phyloP scores from a whole-genome alignment of 75 land plant genomes.

The Chamaecyparis obtusa region DNA sequence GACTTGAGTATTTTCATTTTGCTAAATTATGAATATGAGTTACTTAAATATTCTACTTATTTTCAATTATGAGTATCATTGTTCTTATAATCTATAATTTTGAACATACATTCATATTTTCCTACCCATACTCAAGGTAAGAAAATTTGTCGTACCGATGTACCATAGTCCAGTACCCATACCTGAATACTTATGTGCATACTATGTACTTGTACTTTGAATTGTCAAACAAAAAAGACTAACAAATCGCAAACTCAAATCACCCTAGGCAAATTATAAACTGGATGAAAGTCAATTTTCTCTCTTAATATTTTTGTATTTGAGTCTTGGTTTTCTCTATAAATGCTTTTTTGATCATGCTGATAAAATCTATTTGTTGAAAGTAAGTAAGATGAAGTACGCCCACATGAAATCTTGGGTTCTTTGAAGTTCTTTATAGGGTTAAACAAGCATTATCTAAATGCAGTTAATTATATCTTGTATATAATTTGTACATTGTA shows the following conservation, averaged over 20 bases:
- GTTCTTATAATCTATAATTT: no score
- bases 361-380: background rate
- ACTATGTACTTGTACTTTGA: background rate
- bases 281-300: background rate
- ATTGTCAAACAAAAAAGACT: background rate
- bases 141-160: no score
- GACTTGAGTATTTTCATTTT: no score
- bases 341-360: background rate
- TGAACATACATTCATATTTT: no score
- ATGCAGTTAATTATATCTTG: background rate
- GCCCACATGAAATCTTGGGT: no score
- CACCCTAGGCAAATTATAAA: background rate
- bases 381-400: background rate
- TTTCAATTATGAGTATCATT: no score
- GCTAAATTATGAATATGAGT: no score
- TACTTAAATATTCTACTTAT: no score
- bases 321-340: background rate
- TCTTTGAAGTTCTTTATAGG: background rate
- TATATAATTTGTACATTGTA: background rate
- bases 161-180: no score
- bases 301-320: background rate
- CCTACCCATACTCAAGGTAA: no score
- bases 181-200: background rate
- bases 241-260: background rate
- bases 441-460: background rate